Evolutionary conservation across 805 yeast species (phyloP).

Genomic region (Tetrapisispora nanseiensis): DNA sequence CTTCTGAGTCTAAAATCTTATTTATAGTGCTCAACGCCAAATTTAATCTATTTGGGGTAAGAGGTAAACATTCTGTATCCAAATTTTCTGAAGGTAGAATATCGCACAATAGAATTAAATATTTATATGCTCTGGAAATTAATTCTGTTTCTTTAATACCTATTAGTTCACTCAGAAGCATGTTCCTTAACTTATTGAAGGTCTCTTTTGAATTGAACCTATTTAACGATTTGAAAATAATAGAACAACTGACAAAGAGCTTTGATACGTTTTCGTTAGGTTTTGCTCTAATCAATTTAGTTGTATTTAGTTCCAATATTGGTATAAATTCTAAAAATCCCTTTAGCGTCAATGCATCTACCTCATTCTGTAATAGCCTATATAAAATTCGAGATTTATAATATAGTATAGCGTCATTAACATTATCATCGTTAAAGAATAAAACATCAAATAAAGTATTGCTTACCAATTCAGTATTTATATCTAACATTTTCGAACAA

Average conservation of each 20-base stretch:
- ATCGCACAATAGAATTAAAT: slow-evolving; percentile 40
- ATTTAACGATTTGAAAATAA: slow-evolving; percentile 27
- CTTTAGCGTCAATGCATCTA: slow-evolving; percentile 23
- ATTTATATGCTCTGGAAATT: slow-evolving; percentile 34
- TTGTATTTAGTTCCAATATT: slow-evolving; percentile 26
- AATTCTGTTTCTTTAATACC: slow-evolving; percentile 41
- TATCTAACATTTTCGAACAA: background rate
- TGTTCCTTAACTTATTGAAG: slow-evolving; percentile 47
- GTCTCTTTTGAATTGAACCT: slow-evolving; percentile 29
- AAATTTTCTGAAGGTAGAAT: slow-evolving; percentile 23
- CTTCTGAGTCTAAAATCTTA: slow-evolving; percentile 53
- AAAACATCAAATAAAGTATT: background rate
- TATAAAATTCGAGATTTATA: slow-evolving; percentile 32
- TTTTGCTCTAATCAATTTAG: slow-evolving; percentile 26
- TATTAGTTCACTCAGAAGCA: slow-evolving; percentile 53
- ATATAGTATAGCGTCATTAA: slow-evolving; percentile 8
- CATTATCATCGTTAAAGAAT: background rate
- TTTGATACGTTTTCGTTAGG: slow-evolving; percentile 26
- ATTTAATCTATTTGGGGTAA: slow-evolving; percentile 55
- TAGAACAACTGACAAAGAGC: slow-evolving; percentile 21
- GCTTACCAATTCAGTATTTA: background rate
- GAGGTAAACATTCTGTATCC: slow-evolving; percentile 31
- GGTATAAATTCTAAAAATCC: slow-evolving; percentile 20
- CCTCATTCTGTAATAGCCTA: slow-evolving; percentile 22
- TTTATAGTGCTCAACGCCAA: slow-evolving; percentile 48